These are phyloP conservation scores for Telfairia occidentalis DNA, from an alignment of 331 rosid genomes.

Conservation along the genomic window DNA sequence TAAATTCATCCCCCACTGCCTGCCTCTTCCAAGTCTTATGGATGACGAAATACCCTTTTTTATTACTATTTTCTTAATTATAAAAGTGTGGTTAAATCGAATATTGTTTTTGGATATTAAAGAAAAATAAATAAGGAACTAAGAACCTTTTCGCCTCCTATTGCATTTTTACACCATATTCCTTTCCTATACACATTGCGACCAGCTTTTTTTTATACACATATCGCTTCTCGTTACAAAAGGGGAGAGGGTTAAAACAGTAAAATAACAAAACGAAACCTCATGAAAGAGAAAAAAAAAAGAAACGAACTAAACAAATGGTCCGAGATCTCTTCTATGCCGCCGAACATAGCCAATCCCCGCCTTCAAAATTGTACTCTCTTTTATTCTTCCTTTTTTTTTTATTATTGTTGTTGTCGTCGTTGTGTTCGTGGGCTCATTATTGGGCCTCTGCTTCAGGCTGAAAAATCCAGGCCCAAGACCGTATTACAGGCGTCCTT, in stretches of 20 bases:
- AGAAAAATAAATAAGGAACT: not conserved
- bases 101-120: too few species aligned
- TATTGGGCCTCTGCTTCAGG: constrained; percentile 16
- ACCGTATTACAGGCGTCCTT: constrained; percentile 33
- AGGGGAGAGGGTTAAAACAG: constrained; percentile 5
- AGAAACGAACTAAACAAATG: constrained; percentile 32
- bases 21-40: too few species aligned
- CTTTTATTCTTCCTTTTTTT: not conserved
- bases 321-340: constrained; percentile 33
- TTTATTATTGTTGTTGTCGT: not conserved
- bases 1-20: too few species aligned
- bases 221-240: constrained; percentile 1
- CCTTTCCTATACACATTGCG: not conserved
- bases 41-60: too few species aligned
- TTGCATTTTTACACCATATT: not conserved
- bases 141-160: not conserved
- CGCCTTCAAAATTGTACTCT: constrained; percentile 16
- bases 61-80: too few species aligned
- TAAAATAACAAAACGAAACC: not conserved
- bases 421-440: not conserved
- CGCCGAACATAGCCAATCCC: not conserved
- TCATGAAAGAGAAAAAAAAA: constrained; percentile 9
- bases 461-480: constrained; percentile 40
- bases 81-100: too few species aligned
- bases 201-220: constrained; percentile 2